These are phyloP conservation scores for Nakaseomyces uthaithaninus DNA, from an alignment of 1,139 yeast genomes.

Conservation along the genomic window DNA sequence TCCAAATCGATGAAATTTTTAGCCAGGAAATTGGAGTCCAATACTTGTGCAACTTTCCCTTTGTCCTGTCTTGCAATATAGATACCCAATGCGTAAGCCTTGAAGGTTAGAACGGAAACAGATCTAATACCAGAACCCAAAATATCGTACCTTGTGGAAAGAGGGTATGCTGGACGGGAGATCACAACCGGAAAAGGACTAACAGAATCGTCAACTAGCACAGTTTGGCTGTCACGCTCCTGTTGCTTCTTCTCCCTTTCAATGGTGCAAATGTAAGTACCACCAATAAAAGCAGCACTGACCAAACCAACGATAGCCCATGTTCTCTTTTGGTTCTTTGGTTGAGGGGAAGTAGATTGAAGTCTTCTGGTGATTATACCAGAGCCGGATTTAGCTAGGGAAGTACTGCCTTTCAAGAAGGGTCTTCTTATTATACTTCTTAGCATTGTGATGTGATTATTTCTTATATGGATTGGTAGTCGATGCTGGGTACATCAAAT, in stretches of 20 bases:
- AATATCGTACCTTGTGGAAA: conserved; percentile 35
- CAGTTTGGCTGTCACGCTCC: conserved; percentile 17
- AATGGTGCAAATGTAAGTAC: conserved; percentile 2
- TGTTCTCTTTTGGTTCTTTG: conserved; percentile 1
- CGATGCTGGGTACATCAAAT: too few species aligned
- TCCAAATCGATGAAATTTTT: conserved; percentile 27
- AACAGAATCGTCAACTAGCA: conserved; percentile 40
- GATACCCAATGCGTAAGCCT: conserved; percentile 75
- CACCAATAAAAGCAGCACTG: conserved; percentile 6
- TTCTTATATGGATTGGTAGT: neutral
- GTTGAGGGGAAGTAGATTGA: neutral
- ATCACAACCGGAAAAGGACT: conserved; percentile 41
- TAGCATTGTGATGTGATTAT: neutral
- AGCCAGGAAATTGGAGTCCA: conserved; percentile 36
- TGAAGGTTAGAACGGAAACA: conserved; percentile 69
- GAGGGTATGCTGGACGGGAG: conserved; percentile 12
- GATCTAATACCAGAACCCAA: conserved; percentile 71
- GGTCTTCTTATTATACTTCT: conserved; percentile 3
- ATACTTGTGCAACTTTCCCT: conserved; percentile 36
- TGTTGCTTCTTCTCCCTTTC: neutral
- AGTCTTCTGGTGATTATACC: neutral
- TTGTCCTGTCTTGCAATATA: conserved; percentile 57
- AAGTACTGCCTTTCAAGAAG: neutral
- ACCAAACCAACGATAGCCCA: conserved; percentile 4
- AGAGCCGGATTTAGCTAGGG: neutral